Evolutionary conservation across 1,139 yeast species (phyloP), one percentile per base, ranked within the genome.

Genomic region (Taphrina pruni): DNA sequence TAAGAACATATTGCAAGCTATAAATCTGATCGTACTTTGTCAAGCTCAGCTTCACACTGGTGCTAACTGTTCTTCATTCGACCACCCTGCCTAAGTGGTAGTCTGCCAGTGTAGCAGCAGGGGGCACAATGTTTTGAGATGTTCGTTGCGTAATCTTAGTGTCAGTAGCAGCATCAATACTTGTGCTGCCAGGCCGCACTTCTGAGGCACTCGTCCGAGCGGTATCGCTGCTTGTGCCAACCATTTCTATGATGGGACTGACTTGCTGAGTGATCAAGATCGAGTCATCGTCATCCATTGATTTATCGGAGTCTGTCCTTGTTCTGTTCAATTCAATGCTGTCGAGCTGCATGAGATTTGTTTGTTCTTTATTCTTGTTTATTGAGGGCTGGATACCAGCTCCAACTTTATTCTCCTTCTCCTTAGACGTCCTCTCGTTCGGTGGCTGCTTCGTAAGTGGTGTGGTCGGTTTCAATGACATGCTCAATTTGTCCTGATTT

Each of bases 31-130:
- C 32, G 4, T 26, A 4, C 32, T 26, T 4, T 26, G 32, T 4
- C 32, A 26, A 26, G 32, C 32, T 4, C 32, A 26, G 32, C 32
- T 26, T 2, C 4, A 26, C 32, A 26, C 4, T 26, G 32, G 32
- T 26, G 32, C 32, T 26, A 4, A 26, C 32, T 26, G 32, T 26
- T 2, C 4, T 26, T 26, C 32, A 54, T n/a, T 54, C 57, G 43
- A 54, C 11, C 43, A 54, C 57, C 11, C n/a, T 54, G 17, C 57
- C 57, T 17, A 54, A 17, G 2, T 35, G 32, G 43, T 20, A 38
- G 20, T 38, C 57, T 12, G 41, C 43, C 57, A 54, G 43, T 4
- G 57, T 54, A 17, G 21, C 43, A 1, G 57, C 6, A 21, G 36
- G 8, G n/a, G 48, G 20, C 32, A 26, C 32, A n/a, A 7, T n/a